Percentiles rank a stretch among this genome's conserved stretches.
Evolutionary conservation across 805 yeast species (phyloP).

Genomic region (Yarrowia alimentaria): DNA sequence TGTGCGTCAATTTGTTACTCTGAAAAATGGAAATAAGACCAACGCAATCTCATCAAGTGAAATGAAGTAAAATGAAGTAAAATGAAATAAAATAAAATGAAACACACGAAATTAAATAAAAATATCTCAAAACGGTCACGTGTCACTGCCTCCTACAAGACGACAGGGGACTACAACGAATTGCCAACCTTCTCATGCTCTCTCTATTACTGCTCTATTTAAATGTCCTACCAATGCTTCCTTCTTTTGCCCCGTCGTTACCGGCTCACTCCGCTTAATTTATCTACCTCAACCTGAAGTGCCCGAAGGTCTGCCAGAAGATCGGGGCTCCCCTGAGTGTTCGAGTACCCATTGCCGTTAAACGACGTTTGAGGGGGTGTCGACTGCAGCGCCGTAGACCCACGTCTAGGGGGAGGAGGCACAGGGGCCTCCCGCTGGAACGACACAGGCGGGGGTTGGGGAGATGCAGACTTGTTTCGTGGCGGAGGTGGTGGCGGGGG

Average conservation of each 20-base stretch:
- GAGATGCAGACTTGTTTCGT: slow-evolving; percentile 40
- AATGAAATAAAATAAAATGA: too few relatives aligned
- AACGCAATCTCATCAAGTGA: too few relatives aligned
- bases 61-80: too few relatives aligned
- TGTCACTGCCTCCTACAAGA: too few relatives aligned
- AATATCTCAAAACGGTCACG: too few relatives aligned
- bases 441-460: slow-evolving; percentile 34
- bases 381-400: slow-evolving; percentile 21
- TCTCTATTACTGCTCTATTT: neutral
- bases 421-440: slow-evolving; percentile 19
- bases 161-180: too few relatives aligned
- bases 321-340: slow-evolving; percentile 39
- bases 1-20: too few relatives aligned
- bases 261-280: slow-evolving; percentile 38
- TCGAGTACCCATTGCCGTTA: slow-evolving; percentile 12
- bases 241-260: neutral
- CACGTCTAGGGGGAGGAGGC: slow-evolving; percentile 21
- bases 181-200: neutral
- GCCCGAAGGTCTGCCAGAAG: slow-evolving; percentile 64
- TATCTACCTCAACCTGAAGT: slow-evolving; percentile 68
- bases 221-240: neutral
- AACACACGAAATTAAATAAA: too few relatives aligned
- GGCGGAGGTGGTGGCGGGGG: slow-evolving; percentile 35
- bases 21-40: too few relatives aligned
- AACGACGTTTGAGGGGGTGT: slow-evolving; percentile 22